Evolutionary conservation across 1,139 yeast genomes (phyloP).

Genomic region (Diutina scorzettiae): DNA sequence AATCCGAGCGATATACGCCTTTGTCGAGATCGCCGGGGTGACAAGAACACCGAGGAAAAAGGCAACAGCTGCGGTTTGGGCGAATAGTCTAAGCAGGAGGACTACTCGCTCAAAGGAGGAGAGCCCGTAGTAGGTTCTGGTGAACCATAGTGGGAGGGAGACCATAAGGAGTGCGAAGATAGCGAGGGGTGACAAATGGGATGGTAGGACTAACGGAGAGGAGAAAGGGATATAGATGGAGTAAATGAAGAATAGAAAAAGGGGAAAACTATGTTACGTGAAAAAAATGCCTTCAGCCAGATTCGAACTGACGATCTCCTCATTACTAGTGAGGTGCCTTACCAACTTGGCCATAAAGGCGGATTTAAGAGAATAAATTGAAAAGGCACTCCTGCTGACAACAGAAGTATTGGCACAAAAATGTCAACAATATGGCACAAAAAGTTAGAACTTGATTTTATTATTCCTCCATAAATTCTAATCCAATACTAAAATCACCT

Average conservation of each 20-base stretch:
- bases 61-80: not conserved
- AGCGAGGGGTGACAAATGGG: too few species aligned
- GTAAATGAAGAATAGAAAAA: too few species aligned
- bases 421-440: too few species aligned
- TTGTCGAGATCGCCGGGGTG: not conserved
- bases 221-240: too few species aligned
- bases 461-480: too few species aligned
- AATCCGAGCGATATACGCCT: not conserved
- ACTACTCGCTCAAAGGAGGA: not conserved
- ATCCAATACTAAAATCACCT: too few species aligned
- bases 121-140: not conserved
- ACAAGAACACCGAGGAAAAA: not conserved
- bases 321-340: conserved; percentile 90
- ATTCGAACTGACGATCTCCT: conserved; percentile 84
- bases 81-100: not conserved
- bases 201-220: too few species aligned
- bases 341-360: conserved; percentile 27
- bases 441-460: conserved; percentile 9
- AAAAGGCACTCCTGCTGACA: too few species aligned
- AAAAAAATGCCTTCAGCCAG: conserved; percentile 60
- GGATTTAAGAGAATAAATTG: too few species aligned
- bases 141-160: conserved; percentile 1
- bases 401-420: too few species aligned
- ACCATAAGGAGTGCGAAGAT: too few species aligned
- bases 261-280: too few species aligned